Evolutionary conservation across 2,329 filamentous ascomycete genomes (phyloP), one percentile per base, ranked within the genome.

Genomic region (Parastagonospora avenae): DNA sequence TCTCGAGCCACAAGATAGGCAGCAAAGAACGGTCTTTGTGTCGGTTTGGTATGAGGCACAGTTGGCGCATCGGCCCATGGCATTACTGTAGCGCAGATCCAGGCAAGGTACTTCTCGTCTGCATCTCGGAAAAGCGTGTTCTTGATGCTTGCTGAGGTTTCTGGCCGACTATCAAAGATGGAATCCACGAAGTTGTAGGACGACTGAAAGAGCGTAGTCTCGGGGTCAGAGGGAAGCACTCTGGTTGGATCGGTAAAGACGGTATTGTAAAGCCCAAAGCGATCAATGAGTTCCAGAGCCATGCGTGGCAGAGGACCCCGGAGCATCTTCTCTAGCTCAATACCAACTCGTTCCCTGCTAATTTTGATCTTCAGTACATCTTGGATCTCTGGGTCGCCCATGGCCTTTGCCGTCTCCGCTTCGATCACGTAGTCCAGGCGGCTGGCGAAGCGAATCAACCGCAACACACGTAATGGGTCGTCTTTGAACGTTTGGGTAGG

Each of bases 401-500:
- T 99, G 19, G 85, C 87, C 36, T 78, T 68, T 65, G 89, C 84
- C 0, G 89, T 87, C 28, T 82, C 79, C 0, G 79, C 71, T 55
- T 95, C 89, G 57, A 99, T 96, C 8, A 74, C 77, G 69, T 96
- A 99, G 39, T 82, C 81, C 7, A 97, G 80, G 15, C 92, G 84
- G 65, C 91, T 95, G 4, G 93, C 91, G 75, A 99, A 97, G 48
- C 94, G 85, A 42, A 99, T 89, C 45, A 97, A 79, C 41, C 93
- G 85, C 54, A 97, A 77, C 3, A 97, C 89, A 14, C 94, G 84
- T 19, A 99, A 78, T 10, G 94, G 94, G 66, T 97, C 93, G 68
- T 97, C 93, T 71, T 87, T 91, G 76, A 99, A 97, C 0, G 93
- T 99, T 70, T 96, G 89, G 45, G 90, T 86, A 19, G 93, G 92